Conservation (phyloP, 345 rosid species). For the Corchorus capsularis region DNA sequence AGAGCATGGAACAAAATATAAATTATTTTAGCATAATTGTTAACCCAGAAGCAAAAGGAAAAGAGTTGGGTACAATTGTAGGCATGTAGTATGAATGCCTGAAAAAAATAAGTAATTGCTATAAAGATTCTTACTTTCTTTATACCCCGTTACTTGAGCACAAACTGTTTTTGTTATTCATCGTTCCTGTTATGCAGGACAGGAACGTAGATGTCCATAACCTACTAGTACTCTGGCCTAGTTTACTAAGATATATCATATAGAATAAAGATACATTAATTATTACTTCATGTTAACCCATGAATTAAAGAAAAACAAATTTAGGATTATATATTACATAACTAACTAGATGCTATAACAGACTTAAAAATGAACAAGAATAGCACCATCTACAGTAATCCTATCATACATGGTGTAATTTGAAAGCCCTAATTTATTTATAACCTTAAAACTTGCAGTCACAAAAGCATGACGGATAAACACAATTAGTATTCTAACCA, state of each 20-base stretch:
- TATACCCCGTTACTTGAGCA: background rate
- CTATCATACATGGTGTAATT: background rate
- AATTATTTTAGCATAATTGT: background rate
- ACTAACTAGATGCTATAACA: background rate
- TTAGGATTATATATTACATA: background rate
- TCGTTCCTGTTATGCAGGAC: background rate
- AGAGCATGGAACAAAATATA: background rate
- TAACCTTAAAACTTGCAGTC: background rate
- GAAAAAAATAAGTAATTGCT: background rate
- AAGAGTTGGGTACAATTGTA: background rate
- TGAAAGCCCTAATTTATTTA: background rate
- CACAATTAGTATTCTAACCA: background rate
- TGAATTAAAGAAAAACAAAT: background rate
- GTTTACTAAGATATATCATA: background rate
- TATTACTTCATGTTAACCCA: background rate
- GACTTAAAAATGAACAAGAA: background rate
- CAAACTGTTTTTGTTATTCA: background rate
- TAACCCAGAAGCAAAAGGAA: background rate
- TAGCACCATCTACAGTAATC: background rate
- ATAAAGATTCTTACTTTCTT: background rate
- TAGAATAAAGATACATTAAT: background rate
- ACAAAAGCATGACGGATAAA: slow-evolving; percentile 2
- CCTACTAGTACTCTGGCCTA: background rate
- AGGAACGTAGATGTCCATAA: background rate
- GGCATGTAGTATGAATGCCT: background rate